A percentile compares a stretch with the other conserved stretches of the same genome.
Evolutionary conservation across 805 yeast genomes (phyloP).

Genomic region (Priceomyces haplophilus): DNA sequence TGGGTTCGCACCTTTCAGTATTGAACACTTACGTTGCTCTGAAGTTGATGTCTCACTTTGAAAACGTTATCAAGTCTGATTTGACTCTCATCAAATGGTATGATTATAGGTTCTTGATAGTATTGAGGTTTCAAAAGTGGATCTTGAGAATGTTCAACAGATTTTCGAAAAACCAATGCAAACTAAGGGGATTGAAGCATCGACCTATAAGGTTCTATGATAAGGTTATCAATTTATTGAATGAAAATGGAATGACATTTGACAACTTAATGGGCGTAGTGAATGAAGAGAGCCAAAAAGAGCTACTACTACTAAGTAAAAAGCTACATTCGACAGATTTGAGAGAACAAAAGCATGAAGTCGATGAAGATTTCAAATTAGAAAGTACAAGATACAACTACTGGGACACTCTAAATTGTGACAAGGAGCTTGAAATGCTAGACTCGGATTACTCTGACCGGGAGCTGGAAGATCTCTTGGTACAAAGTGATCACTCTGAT

Average conservation of each 20-base stretch:
- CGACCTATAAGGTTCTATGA: conserved; percentile 20
- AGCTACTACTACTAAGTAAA: conserved; percentile 14
- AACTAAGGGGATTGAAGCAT: conserved; percentile 11
- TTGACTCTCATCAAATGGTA: conserved; percentile 24
- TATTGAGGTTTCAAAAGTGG: conserved; percentile 34
- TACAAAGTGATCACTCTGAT: not conserved
- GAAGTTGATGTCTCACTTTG: conserved; percentile 23
- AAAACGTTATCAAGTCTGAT: conserved; percentile 15
- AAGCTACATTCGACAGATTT: too few relatives aligned
- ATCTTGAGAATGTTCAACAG: conserved; percentile 32
- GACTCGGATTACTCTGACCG: conserved; percentile 3
- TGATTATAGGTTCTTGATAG: conserved; percentile 23
- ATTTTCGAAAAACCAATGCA: conserved; percentile 30
- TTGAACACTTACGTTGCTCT: conserved; percentile 15
- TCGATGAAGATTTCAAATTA: conserved; percentile 8
- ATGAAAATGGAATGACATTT: conserved; percentile 17
- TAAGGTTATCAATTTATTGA: conserved; percentile 21
- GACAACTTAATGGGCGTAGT: conserved; percentile 25
- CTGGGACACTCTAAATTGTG: conserved; percentile 32
- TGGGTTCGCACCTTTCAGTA: not conserved
- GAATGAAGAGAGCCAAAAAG: conserved; percentile 24
- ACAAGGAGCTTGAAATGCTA: conserved; percentile 27
- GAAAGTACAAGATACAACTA: conserved; percentile 31
- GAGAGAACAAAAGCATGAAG: not conserved
- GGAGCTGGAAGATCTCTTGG: not conserved